phyloP scores from a whole-genome alignment of 1,284 basidiomycete species.

The Leccinum angustisporum region DNA sequence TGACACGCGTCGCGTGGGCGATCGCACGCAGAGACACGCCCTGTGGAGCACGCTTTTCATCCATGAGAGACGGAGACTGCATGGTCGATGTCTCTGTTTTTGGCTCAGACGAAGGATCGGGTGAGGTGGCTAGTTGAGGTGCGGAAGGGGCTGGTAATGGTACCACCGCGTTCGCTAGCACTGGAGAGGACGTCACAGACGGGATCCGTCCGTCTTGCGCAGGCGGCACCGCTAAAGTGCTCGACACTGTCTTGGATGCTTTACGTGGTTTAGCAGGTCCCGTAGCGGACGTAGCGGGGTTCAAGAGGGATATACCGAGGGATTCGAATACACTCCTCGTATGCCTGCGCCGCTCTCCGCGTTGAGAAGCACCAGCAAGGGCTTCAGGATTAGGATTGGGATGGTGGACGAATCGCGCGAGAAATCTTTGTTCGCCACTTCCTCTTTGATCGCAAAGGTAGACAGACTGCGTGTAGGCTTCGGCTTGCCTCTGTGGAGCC shows the following conservation, averaged over 20 bases:
- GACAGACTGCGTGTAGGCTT: slow-evolving; percentile 27
- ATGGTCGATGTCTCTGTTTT: slow-evolving; percentile 33
- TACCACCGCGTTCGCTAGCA: slow-evolving; percentile 36
- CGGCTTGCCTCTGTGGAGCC: slow-evolving; percentile 49
- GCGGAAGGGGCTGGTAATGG: slow-evolving; percentile 38
- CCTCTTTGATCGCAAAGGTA: slow-evolving; percentile 20
- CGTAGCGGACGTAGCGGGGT: slow-evolving; percentile 39
- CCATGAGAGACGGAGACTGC: slow-evolving; percentile 27
- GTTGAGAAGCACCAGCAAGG: slow-evolving; percentile 13
- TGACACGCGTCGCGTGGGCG: slow-evolving; percentile 82
- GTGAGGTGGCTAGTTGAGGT: slow-evolving; percentile 43
- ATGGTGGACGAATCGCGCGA: slow-evolving; percentile 19
- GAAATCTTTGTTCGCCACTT: slow-evolving; percentile 20
- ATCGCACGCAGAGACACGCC: slow-evolving; percentile 73
- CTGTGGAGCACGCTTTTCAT: slow-evolving; percentile 42
- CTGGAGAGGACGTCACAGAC: slow-evolving; percentile 36
- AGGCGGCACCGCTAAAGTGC: neutral
- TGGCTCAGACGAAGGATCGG: slow-evolving; percentile 21
- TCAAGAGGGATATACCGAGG: slow-evolving; percentile 65
- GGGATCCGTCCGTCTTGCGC: slow-evolving; percentile 9
- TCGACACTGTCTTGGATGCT: slow-evolving; percentile 15
- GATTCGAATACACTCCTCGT: slow-evolving; percentile 69
- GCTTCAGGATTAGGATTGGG: slow-evolving; percentile 3
- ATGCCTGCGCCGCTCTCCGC: slow-evolving; percentile 40
- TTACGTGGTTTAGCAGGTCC: slow-evolving; percentile 30